Conservation (phyloP, 2,329 filamentous ascomycete species). For the Alternaria brassicae region DNA sequence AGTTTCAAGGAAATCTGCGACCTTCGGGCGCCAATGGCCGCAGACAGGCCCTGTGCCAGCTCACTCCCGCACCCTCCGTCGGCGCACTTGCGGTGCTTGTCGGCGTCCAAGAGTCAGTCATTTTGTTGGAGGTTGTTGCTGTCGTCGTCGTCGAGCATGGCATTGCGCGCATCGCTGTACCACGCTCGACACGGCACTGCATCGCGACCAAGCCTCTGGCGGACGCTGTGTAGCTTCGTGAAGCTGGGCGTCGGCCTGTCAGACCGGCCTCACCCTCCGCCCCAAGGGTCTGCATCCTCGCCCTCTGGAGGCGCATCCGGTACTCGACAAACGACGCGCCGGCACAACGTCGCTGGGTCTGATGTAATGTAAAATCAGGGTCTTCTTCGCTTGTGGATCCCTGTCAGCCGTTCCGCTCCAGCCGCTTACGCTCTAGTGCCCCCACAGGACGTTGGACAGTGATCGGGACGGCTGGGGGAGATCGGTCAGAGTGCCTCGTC, state of each 20-base stretch:
- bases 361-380: conserved; percentile 37
- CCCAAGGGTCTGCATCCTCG: conserved; percentile 1
- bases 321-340: conserved; percentile 18
- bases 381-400: conserved; percentile 18
- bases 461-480: conserved; percentile 25
- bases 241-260: neutral
- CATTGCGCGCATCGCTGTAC: neutral
- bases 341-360: conserved; percentile 27
- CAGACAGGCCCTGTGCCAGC: conserved; percentile 15
- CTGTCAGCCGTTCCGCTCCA: conserved; percentile 11
- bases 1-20: conserved; percentile 7
- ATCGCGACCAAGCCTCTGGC: no score
- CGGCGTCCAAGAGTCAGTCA: conserved; percentile 3
- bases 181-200: no score
- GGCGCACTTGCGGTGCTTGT: neutral
- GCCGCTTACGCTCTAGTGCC: conserved; percentile 1
- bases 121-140: conserved; percentile 4
- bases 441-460: conserved; percentile 6
- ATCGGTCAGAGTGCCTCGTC: conserved; percentile 15
- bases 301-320: conserved; percentile 15
- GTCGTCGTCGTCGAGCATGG: neutral
- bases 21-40: conserved; percentile 19
- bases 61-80: conserved; percentile 14
- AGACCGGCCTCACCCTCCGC: neutral
- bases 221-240: neutral